Conservation (phyloP, 164 flowering plant species). For the Platanus orientalis region DNA sequence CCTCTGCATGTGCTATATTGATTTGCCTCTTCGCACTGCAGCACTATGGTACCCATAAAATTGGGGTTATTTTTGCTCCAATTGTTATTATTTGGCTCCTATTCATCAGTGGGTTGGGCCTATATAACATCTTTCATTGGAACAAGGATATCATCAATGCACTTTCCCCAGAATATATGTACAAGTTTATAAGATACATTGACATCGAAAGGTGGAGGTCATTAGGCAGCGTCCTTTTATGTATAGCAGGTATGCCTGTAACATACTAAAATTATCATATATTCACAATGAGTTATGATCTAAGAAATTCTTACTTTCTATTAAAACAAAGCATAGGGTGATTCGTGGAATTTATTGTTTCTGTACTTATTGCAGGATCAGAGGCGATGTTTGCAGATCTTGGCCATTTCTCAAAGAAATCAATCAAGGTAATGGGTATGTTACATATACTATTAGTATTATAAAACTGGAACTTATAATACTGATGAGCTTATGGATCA, state of each 20-base stretch:
- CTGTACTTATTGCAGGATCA: conserved; percentile 48
- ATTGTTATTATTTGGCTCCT: conserved; percentile 73
- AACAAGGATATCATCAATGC: conserved; percentile 64
- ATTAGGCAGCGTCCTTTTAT: conserved; percentile 69
- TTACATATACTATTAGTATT: not conserved
- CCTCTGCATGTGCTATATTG: conserved; percentile 67
- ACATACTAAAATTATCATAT: not conserved
- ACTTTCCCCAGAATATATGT: conserved; percentile 70
- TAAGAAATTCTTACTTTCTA: not conserved
- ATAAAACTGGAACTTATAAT: not conserved
- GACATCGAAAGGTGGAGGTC: conserved; percentile 75
- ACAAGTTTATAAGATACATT: conserved; percentile 65
- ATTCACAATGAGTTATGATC: not conserved
- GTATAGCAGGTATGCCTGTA: conserved; percentile 93
- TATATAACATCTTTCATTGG: conserved; percentile 77
- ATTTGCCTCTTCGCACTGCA: conserved; percentile 70
- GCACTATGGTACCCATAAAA: conserved; percentile 79
- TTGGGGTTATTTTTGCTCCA: conserved; percentile 86
- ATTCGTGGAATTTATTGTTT: not conserved
- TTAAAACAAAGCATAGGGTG: not conserved
- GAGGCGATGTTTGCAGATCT: conserved; percentile 96
- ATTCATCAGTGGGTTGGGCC: conserved; percentile 69
- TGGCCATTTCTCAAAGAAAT: conserved; percentile 84
- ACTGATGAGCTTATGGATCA: not conserved
- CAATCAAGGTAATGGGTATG: conserved; percentile 54